Conservation (phyloP, 192 early-diverging fungal species). For the Radiomyces spectabilis region DNA sequence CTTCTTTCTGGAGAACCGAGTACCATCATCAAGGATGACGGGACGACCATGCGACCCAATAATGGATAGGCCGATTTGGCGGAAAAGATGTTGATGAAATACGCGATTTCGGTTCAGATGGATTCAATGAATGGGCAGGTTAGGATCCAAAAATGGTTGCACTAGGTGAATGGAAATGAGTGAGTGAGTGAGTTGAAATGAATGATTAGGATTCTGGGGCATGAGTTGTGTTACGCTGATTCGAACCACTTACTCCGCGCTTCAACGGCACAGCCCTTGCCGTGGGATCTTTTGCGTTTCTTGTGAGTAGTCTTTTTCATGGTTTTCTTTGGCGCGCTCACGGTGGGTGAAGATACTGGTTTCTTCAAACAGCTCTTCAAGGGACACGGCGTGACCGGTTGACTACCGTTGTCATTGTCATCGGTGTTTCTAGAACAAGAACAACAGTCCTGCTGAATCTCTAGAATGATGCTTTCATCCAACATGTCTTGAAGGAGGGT, state of each 20-base stretch:
- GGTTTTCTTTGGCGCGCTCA: not conserved
- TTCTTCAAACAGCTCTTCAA: conserved; percentile 25
- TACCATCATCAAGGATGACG: not conserved
- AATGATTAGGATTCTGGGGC: too few species aligned
- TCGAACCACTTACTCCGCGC: not conserved
- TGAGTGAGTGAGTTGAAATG: too few species aligned
- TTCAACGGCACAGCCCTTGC: not conserved
- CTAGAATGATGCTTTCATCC: conserved; percentile 21
- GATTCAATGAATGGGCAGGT: too few species aligned
- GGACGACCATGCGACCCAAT: not conserved
- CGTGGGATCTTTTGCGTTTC: too few species aligned
- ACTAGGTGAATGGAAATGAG: too few species aligned
- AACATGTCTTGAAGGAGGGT: conserved; percentile 16
- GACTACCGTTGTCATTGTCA: not conserved
- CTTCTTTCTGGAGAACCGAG: conserved; percentile 4
- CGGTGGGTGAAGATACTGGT: not conserved
- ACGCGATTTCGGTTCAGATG: too few species aligned
- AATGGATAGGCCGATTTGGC: conserved; percentile 3
- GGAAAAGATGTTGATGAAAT: too few species aligned
- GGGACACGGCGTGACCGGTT: too few species aligned
- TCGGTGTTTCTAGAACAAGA: not conserved
- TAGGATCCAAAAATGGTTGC: too few species aligned
- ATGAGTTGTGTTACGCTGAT: too few species aligned
- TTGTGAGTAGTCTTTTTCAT: not conserved
- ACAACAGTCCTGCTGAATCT: conserved; percentile 14